Percentiles rank a stretch among this genome's conserved stretches.
phyloP scores from a whole-genome alignment of 371 early-diverging fungal genomes.

The Zancudomyces culisetae region DNA sequence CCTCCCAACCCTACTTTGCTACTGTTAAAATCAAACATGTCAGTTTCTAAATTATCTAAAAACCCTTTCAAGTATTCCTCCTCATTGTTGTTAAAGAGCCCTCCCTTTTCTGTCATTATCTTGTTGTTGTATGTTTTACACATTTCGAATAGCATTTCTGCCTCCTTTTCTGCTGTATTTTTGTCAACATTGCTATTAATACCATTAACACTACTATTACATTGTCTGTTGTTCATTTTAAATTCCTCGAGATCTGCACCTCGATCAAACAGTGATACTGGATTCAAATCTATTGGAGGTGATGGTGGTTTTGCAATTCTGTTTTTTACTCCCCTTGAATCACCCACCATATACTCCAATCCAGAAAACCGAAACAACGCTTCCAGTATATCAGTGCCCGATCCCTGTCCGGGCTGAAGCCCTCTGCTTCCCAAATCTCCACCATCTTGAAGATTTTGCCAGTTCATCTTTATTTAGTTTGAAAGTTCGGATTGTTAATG shows the following conservation, averaged over 20 bases:
- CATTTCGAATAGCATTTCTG: background rate
- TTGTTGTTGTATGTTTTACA: background rate
- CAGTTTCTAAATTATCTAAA: constrained; percentile 20
- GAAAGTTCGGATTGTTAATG: no score
- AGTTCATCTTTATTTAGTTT: no score
- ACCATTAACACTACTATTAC: background rate
- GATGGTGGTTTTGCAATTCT: constrained; percentile 22
- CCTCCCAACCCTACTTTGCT: background rate
- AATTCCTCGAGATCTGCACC: background rate
- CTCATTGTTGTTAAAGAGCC: constrained; percentile 19
- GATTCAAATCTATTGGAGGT: constrained; percentile 17
- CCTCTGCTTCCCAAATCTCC: no score
- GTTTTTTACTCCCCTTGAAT: no score
- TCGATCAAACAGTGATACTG: constrained; percentile 13
- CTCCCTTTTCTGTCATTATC: constrained; percentile 4
- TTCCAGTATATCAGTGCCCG: no score
- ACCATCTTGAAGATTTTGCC: no score
- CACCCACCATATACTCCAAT: no score
- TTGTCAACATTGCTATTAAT: background rate
- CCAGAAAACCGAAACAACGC: no score
- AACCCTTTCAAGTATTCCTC: constrained; percentile 22
- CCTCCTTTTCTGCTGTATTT: background rate
- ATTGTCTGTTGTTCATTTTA: background rate
- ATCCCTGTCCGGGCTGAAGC: no score
- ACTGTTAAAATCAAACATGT: constrained; percentile 9